Percentiles rank a stretch among this genome's conserved stretches.
phyloP scores from a whole-genome alignment of 1,139 yeast species.

The Torulaspora globosa region DNA sequence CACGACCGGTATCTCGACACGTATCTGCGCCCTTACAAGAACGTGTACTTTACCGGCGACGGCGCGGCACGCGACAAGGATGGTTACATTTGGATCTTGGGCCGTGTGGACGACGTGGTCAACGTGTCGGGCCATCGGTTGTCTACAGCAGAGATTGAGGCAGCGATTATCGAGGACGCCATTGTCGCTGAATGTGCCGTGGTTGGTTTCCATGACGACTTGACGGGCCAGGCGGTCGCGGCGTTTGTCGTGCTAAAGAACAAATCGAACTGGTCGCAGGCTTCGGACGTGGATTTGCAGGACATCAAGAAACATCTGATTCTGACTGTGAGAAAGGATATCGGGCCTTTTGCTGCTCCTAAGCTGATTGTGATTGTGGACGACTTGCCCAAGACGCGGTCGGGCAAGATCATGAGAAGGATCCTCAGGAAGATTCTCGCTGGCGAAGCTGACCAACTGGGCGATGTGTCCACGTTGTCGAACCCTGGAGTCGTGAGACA shows the following conservation, averaged over 20 bases:
- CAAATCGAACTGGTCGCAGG: slow-evolving; percentile 38
- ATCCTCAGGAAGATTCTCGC: slow-evolving; percentile 72
- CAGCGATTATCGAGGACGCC: slow-evolving; percentile 67
- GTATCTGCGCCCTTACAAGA: slow-evolving; percentile 64
- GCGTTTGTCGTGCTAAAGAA: slow-evolving; percentile 69
- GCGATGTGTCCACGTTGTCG: slow-evolving; percentile 73
- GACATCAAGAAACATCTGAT: slow-evolving; percentile 66
- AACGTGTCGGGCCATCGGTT: slow-evolving; percentile 77
- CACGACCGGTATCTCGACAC: slow-evolving; percentile 66
- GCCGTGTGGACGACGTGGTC: slow-evolving; percentile 80
- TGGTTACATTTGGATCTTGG: slow-evolving; percentile 76
- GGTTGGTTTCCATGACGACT: slow-evolving; percentile 75
- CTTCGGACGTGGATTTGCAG: slow-evolving; percentile 45
- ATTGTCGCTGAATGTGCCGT: slow-evolving; percentile 75
- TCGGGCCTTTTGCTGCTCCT: slow-evolving; percentile 84
- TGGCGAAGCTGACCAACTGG: slow-evolving; percentile 74
- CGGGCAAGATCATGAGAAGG: slow-evolving; percentile 83
- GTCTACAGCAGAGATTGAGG: slow-evolving; percentile 79
- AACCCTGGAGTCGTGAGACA: slow-evolving; percentile 68
- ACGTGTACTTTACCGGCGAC: slow-evolving; percentile 73
- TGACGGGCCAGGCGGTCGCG: slow-evolving; percentile 81
- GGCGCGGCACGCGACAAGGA: slow-evolving; percentile 78
- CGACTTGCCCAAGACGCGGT: slow-evolving; percentile 78
- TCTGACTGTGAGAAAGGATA: slow-evolving; percentile 70
- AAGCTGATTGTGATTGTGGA: slow-evolving; percentile 66